Percentiles rank a stretch among this genome's conserved stretches.
Evolutionary conservation across 2,329 filamentous ascomycete species (phyloP).

Genomic region (Hymenoscyphus linearis): DNA sequence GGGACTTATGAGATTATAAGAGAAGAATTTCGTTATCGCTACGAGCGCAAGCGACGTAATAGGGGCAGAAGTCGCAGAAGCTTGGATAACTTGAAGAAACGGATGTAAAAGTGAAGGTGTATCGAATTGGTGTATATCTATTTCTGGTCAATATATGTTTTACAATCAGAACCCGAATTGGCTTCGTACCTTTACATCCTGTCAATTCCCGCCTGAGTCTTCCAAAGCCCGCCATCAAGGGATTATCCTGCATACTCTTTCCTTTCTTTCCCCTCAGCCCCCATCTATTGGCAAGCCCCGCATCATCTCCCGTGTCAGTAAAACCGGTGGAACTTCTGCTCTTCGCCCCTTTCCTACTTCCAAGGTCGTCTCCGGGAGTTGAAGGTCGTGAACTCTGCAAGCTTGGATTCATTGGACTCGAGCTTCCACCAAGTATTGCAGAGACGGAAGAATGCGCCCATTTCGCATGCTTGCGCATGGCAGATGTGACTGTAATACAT

Average conservation of each 20-base stretch:
- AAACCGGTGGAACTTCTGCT: constrained; percentile 19
- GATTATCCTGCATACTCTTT: constrained; percentile 96
- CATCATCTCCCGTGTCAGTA: constrained; percentile 45
- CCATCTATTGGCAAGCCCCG: constrained; percentile 75
- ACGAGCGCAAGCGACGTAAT: constrained; percentile 93
- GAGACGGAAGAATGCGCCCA: constrained; percentile 96
- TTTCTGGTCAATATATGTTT: constrained; percentile 17
- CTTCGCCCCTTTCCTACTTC: constrained; percentile 21
- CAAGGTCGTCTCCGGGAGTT: constrained; percentile 28
- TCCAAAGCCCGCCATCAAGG: constrained; percentile 90
- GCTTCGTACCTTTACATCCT: constrained; percentile 64
- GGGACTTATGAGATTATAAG: constrained; percentile 83
- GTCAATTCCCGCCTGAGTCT: constrained; percentile 83
- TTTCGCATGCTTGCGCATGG: constrained; percentile 94
- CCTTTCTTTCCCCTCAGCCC: constrained; percentile 90
- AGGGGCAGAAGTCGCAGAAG: constrained; percentile 89
- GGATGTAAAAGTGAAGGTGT: constrained; percentile 84
- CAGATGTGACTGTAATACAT: constrained; percentile 97
- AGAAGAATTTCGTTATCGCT: constrained; percentile 92
- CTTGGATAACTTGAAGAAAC: constrained; percentile 93
- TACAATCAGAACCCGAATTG: background rate
- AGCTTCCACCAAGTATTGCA: constrained; percentile 78
- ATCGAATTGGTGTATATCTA: constrained; percentile 84
- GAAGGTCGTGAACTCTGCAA: constrained; percentile 43
- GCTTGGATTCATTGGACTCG: constrained; percentile 37